Evolutionary conservation across 306 rosid species (phyloP), one percentile per base, ranked within the genome.

Genomic region (Dryas octopetala): DNA sequence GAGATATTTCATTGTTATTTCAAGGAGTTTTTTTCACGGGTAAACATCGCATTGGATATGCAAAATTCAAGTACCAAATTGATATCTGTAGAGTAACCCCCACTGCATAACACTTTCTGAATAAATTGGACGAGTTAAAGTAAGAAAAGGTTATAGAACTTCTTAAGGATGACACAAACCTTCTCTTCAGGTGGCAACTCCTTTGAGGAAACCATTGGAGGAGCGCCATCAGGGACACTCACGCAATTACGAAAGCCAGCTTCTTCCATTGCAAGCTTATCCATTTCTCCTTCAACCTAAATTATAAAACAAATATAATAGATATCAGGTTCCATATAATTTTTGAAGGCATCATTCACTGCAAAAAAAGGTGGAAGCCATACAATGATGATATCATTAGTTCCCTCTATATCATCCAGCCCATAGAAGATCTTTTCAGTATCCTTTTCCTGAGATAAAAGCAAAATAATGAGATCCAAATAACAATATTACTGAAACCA

Each of bases 211-310:
- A 87, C 88, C 67, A 83, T 43, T 51, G 96, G 52, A 70, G 99
- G 97, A 65, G 99, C 99, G 78, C 99, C 99, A 78, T 95, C 96
- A 59, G 99, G 99, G 75, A 95, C 99, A 85, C 97, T 95, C 55
- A 92, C 91, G 28, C 99, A 95, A 77, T 95, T 95, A 66, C 73
- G 80, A 79, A 86, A 84, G 64, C 99, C 99, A 81, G 99, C 97
- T 86, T 95, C 99, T 89, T 92, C 99, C 96, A 92, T 81, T 53
- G 99, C 93, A 83, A 95, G 97, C 88, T 95, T 92, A 87, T 95
- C 97, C 80, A 95, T 89, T 78, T 95, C 97, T 40, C 99, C 99
- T 89, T 95, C 99, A 73, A 95, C 99, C 99, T 95, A 72, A 15
- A 9, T 46, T 46, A 87, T 52, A 77, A 74, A 58, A 71, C 47